phyloP scores from a whole-genome alignment of 208 protist species.

The Trypanosoma mega region DNA sequence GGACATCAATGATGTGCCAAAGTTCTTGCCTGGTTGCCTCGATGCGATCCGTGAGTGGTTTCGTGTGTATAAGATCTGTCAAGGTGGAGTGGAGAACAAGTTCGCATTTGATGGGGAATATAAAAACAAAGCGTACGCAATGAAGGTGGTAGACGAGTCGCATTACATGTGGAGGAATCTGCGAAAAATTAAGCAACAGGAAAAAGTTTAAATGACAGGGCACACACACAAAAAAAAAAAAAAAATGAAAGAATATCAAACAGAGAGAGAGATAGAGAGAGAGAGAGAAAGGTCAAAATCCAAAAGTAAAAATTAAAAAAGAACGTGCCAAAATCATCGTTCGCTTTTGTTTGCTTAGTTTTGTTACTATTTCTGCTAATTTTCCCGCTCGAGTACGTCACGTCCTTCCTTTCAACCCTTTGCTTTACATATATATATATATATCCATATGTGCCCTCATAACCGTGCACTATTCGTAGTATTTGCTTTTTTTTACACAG shows the following conservation, averaged over 20 bases:
- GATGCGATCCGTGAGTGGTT: conserved; percentile 90
- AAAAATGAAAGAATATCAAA: not conserved
- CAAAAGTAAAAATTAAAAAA: not conserved
- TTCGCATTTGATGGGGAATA: conserved; percentile 91
- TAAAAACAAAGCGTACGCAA: conserved; percentile 83
- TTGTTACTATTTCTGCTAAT: too few species aligned
- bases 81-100: conserved; percentile 91
- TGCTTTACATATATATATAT: not conserved
- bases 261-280: not conserved
- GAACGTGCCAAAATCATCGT: too few species aligned
- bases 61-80: conserved; percentile 92
- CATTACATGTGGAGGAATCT: conserved; percentile 93
- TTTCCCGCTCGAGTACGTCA: too few species aligned
- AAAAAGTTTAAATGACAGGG: conserved; percentile 47
- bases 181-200: conserved; percentile 83
- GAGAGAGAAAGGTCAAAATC: not conserved
- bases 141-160: conserved; percentile 89
- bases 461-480: not conserved
- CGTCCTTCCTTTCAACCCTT: too few species aligned
- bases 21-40: conserved; percentile 88
- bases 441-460: not conserved
- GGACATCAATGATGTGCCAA: conserved; percentile 88
- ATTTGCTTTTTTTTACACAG: too few species aligned
- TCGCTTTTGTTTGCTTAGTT: too few species aligned
- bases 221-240: not conserved